Evolutionary conservation across 192 early-diverging fungal species (phyloP).

Genomic region (Thamnidium elegans): DNA sequence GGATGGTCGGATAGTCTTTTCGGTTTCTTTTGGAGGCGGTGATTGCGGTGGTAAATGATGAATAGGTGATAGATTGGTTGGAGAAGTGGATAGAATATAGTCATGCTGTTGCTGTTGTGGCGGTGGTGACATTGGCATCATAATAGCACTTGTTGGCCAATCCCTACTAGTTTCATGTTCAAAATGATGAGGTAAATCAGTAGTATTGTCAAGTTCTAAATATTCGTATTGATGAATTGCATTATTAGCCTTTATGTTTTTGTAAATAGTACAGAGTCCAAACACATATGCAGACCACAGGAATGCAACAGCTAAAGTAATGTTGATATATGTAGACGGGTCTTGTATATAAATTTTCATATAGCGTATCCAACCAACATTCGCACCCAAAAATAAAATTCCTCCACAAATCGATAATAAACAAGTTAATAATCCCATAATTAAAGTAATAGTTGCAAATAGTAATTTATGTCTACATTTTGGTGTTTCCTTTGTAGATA

Average conservation of each 20-base stretch:
- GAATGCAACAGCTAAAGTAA: slow-evolving; percentile 39
- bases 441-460: slow-evolving; percentile 33
- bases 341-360: slow-evolving; percentile 38
- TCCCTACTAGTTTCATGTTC: neutral
- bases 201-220: neutral
- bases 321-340: slow-evolving; percentile 42
- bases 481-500: neutral
- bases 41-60: neutral
- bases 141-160: neutral
- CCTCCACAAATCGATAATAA: slow-evolving; percentile 38
- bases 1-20: slow-evolving; percentile 28
- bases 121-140: neutral
- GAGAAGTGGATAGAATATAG: neutral
- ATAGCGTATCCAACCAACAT: slow-evolving; percentile 36
- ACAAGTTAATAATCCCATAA: slow-evolving; percentile 39
- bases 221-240: slow-evolving; percentile 5
- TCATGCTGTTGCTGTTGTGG: neutral
- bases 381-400: slow-evolving; percentile 39
- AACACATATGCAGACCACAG: slow-evolving; percentile 30
- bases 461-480: slow-evolving; percentile 20
- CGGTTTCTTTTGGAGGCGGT: neutral
- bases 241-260: neutral
- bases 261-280: slow-evolving; percentile 15
- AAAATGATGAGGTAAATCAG: neutral
- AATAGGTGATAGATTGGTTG: neutral